Conservation (phyloP, 208 protist genomes). For the Leishmania arabica region DNA sequence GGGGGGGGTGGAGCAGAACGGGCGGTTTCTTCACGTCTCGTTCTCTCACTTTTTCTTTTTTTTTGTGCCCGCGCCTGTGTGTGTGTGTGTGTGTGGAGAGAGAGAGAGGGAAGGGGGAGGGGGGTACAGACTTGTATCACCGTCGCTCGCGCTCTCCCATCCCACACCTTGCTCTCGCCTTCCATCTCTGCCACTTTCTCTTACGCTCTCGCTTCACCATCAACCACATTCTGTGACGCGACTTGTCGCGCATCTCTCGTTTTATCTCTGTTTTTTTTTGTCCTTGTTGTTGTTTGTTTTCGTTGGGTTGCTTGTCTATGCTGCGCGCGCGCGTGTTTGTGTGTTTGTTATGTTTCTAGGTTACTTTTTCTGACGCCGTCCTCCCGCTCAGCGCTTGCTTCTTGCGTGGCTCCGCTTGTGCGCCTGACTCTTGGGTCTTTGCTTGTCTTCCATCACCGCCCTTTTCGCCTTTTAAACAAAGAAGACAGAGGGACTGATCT, state of each 20-base stretch:
- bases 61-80: background rate
- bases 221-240: background rate
- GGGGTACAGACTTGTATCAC: background rate
- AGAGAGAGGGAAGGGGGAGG: background rate
- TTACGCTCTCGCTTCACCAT: background rate
- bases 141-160: background rate
- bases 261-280: background rate
- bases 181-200: background rate
- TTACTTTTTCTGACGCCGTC: background rate
- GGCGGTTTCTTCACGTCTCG: constrained; percentile 1
- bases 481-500: background rate
- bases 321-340: too few species aligned
- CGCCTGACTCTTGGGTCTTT: background rate
- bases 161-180: background rate
- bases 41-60: constrained; percentile 6
- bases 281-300: background rate
- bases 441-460: background rate
- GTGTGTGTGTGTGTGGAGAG: background rate
- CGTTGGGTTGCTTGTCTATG: background rate
- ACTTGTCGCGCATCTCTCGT: background rate
- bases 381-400: background rate
- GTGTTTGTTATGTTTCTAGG: too few species aligned
- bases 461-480: background rate
- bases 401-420: background rate
- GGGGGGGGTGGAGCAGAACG: too few species aligned